Evolutionary conservation across 139 green algal species (phyloP).

Genomic region (Choricystis sp.): DNA sequence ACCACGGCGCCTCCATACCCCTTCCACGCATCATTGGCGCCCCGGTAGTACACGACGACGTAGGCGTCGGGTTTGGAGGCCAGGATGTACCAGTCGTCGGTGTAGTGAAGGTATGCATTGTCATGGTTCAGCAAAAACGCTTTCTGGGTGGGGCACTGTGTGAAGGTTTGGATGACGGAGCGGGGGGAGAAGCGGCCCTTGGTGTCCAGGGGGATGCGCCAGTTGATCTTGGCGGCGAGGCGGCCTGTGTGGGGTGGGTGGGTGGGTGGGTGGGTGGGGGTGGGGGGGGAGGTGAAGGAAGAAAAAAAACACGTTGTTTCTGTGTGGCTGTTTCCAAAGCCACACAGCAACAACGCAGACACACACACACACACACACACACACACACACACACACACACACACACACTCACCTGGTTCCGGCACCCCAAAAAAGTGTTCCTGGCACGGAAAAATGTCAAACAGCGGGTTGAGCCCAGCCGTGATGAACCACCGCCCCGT

Average conservation of each 20-base stretch:
- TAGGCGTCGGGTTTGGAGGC: constrained; percentile 53
- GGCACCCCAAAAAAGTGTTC: constrained; percentile 41
- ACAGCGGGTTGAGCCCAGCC: constrained; percentile 64
- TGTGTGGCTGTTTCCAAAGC: no score
- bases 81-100: constrained; percentile 78
- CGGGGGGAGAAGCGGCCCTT: constrained; percentile 58
- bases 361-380: not conserved
- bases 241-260: constrained; percentile 19
- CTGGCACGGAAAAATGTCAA: constrained; percentile 81
- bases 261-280: no score
- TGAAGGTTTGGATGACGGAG: constrained; percentile 50
- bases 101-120: constrained; percentile 74
- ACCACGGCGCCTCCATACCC: constrained; percentile 65
- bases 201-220: constrained; percentile 38
- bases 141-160: constrained; percentile 22
- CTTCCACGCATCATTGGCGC: constrained; percentile 76
- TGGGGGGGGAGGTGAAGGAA: no score
- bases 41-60: constrained; percentile 70
- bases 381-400: no score
- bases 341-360: not conserved
- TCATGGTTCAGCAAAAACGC: constrained; percentile 51
- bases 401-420: constrained; percentile 3
- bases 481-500: constrained; percentile 74
- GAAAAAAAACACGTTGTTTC: no score
- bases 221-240: constrained; percentile 58